Conservation (phyloP, 1,139 yeast genomes). For the Hyphopichia khmerensis region DNA sequence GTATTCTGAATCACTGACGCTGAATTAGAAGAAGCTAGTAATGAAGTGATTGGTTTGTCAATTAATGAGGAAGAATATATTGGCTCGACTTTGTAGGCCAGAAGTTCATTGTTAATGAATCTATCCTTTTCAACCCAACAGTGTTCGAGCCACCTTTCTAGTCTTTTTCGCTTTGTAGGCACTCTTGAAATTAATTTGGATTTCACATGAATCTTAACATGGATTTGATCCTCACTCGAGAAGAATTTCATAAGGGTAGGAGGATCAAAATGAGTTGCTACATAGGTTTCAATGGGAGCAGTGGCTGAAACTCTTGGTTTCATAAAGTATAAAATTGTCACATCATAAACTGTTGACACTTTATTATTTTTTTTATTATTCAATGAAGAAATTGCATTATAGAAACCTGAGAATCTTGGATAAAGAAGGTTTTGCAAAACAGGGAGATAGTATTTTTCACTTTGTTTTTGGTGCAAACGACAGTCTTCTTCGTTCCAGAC, state of each 20-base stretch:
- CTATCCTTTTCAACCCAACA: constrained; percentile 71
- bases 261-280: constrained; percentile 12
- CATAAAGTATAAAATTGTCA: constrained; percentile 47
- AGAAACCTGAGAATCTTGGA: constrained; percentile 60
- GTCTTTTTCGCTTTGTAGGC: constrained; percentile 48
- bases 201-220: constrained; percentile 50
- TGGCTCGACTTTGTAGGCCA: neutral
- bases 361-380: constrained; percentile 28
- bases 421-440: constrained; percentile 54
- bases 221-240: constrained; percentile 38
- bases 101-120: constrained; percentile 2
- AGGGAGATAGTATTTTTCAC: constrained; percentile 54
- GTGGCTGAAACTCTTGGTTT: constrained; percentile 1
- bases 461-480: constrained; percentile 48
- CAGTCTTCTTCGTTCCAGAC: constrained; percentile 51
- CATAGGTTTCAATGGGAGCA: neutral
- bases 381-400: constrained; percentile 47
- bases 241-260: constrained; percentile 62
- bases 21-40: neutral
- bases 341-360: constrained; percentile 49
- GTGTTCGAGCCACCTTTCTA: constrained; percentile 72
- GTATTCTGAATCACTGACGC: neutral
- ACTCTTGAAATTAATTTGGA: constrained; percentile 47
- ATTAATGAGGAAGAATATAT: neutral
- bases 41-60: neutral